A percentile compares a stretch with the other conserved stretches of the same genome.
Conservation (phyloP, 78 protist species). For the Dictyostelium discoideum region dicty_2.7 NC_007090.3:3441501-3442000, state of each 20-base stretch:
- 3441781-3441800: conserved; percentile 24
- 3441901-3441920: conserved; percentile 14
- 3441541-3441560: conserved; percentile 39
- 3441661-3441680: not conserved
- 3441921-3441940: not conserved
- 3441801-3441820: conserved; percentile 51
- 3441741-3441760: conserved; percentile 62
- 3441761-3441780: conserved; percentile 31
- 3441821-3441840: conserved; percentile 45
- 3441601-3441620: not conserved
- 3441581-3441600: conserved; percentile 43
- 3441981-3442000: not conserved
- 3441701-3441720: not conserved
- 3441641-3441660: not conserved
- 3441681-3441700: not conserved
- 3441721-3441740: conserved; percentile 3
- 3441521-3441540: conserved; percentile 44
- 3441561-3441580: not conserved
- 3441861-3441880: conserved; percentile 18
- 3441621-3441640: not conserved
- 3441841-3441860: conserved; percentile 12
- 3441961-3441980: not conserved
- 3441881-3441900: not conserved
- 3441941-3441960: not conserved
- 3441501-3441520: conserved; percentile 80